A percentile compares a stretch with the other conserved stretches of the same genome.
These are phyloP conservation scores for Graphilbum sp. DNA, from an alignment of 2,329 filamentous ascomycete species.

Conservation along the genomic window DNA sequence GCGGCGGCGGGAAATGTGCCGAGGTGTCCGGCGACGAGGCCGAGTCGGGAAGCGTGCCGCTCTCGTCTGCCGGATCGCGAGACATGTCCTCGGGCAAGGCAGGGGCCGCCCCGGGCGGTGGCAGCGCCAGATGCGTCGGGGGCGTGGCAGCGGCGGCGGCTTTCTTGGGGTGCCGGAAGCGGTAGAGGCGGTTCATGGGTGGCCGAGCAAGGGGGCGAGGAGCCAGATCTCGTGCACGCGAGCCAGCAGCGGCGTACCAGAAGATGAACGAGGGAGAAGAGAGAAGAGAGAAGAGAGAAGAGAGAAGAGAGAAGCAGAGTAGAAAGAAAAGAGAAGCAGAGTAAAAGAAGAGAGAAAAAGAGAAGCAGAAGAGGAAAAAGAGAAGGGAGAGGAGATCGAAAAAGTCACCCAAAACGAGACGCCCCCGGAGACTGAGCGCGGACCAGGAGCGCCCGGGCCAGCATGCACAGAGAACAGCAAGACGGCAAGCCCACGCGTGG, in stretches of 20 bases:
- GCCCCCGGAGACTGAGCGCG: not conserved
- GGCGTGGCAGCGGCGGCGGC: slow-evolving; percentile 1
- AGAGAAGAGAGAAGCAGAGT: not conserved
- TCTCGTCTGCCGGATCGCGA: not conserved
- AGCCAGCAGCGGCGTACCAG: no score
- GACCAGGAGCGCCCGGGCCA: not conserved
- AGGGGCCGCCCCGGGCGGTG: no score
- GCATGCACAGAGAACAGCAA: no score
- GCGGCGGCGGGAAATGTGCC: no score
- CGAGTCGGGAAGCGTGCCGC: not conserved
- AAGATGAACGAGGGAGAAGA: not conserved
- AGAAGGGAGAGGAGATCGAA: not conserved
- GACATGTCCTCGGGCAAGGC: not conserved
- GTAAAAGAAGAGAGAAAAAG: not conserved
- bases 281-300: not conserved
- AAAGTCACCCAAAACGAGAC: not conserved
- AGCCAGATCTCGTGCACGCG: no score
- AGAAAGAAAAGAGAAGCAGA: not conserved
- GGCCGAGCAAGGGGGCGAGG: not conserved
- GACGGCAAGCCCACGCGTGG: no score
- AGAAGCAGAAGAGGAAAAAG: not conserved
- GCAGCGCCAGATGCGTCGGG: not conserved
- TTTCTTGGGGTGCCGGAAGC: slow-evolving; percentile 16
- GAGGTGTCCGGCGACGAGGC: no score
- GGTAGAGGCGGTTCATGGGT: slow-evolving; percentile 16